Evolutionary conservation across 495 filamentous ascomycete genomes (phyloP).

Genomic region (Penicillium desertorum): DNA sequence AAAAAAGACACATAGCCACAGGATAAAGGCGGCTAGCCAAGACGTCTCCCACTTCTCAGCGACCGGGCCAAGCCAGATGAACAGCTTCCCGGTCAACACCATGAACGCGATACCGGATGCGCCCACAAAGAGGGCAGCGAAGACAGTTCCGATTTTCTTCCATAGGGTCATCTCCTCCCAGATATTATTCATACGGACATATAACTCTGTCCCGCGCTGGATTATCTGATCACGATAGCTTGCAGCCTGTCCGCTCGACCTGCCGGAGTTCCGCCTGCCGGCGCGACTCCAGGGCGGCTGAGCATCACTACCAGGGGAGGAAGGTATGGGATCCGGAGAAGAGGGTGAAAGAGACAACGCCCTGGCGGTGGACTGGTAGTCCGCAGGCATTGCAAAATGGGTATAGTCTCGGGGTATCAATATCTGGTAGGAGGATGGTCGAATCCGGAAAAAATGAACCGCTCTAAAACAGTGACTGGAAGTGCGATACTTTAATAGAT

Average conservation of each 20-base stretch:
- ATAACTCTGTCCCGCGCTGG: conserved; percentile 34
- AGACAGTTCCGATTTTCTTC: conserved; percentile 59
- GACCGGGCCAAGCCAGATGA: conserved; percentile 65
- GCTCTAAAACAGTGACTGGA: conserved; percentile 13
- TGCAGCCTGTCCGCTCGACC: conserved; percentile 25
- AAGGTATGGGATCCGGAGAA: conserved; percentile 39
- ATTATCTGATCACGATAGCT: conserved; percentile 49
- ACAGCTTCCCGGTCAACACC: conserved; percentile 73
- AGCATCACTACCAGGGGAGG: conserved; percentile 33
- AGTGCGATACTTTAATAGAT: neutral
- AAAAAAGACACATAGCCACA: conserved; percentile 74
- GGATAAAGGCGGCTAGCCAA: conserved; percentile 68
- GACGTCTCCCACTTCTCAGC: conserved; percentile 72
- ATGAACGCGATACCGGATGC: conserved; percentile 65
- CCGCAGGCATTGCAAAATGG: conserved; percentile 48
- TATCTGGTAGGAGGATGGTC: conserved; percentile 7
- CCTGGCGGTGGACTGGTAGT: conserved; percentile 63
- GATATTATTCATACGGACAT: conserved; percentile 31
- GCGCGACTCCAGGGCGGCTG: conserved; percentile 47
- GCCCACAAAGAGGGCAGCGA: conserved; percentile 48
- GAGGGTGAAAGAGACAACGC: conserved; percentile 63
- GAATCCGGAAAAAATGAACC: conserved; percentile 5
- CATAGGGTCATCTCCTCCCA: conserved; percentile 56
- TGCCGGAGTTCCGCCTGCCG: conserved; percentile 35
- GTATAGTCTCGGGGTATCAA: conserved; percentile 9